These are phyloP conservation scores for Pseudofabraea citricarpa DNA, from an alignment of 2,329 filamentous ascomycete genomes.

Conservation along the genomic window DNA sequence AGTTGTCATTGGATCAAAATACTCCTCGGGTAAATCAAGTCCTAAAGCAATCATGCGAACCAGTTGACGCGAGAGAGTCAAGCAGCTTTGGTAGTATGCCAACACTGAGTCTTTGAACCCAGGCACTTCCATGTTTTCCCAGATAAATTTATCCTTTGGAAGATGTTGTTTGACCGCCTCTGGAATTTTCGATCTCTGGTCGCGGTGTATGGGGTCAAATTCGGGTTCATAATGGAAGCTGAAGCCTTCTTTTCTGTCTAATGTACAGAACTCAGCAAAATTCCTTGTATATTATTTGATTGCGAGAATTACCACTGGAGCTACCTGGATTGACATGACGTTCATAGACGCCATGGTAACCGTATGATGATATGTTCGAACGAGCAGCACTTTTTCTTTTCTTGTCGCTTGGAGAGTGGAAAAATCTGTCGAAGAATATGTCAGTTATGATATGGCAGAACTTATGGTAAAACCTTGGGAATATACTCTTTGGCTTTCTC, in stretches of 20 bases:
- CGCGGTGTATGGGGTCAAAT: neutral
- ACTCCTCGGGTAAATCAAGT: constrained; percentile 43
- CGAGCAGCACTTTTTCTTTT: neutral
- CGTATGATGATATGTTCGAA: too few species aligned
- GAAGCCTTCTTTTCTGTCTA: neutral
- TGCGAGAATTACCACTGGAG: too few species aligned
- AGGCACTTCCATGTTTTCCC: neutral
- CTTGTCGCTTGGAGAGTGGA: neutral
- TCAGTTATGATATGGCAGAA: too few species aligned
- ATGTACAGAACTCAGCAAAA: neutral
- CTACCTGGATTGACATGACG: too few species aligned
- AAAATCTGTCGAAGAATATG: too few species aligned
- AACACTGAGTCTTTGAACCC: neutral
- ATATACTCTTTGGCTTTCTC: neutral
- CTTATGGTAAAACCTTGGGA: too few species aligned
- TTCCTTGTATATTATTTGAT: too few species aligned
- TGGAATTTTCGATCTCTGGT: neutral
- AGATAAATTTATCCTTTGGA: neutral
- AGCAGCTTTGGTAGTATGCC: neutral
- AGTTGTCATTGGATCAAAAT: constrained; percentile 46
- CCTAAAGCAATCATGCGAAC: constrained; percentile 48
- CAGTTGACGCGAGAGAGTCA: constrained; percentile 35
- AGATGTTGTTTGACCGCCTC: neutral
- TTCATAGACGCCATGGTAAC: too few species aligned
- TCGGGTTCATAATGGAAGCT: neutral